These are phyloP conservation scores for Yarrowia divulgata DNA, from an alignment of 805 yeast genomes.

Conservation along the genomic window DNA sequence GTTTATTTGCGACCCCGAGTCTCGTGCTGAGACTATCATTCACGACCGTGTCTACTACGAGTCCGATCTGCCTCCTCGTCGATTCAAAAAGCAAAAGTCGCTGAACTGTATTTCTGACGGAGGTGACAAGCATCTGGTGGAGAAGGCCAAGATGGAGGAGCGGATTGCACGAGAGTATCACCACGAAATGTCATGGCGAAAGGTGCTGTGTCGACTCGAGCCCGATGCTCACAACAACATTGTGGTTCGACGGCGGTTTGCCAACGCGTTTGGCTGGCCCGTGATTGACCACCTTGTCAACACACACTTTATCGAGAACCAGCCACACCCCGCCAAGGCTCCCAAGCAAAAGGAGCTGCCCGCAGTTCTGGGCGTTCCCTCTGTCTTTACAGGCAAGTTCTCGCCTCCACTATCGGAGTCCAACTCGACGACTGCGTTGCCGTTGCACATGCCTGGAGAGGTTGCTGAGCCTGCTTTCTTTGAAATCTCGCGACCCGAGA, in stretches of 20 bases:
- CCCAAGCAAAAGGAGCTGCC: slow-evolving; percentile 18
- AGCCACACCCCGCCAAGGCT: slow-evolving; percentile 17
- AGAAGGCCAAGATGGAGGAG: slow-evolving; percentile 64
- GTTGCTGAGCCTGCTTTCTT: slow-evolving; percentile 25
- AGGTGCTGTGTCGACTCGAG: slow-evolving; percentile 80
- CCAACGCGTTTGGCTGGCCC: slow-evolving; percentile 95
- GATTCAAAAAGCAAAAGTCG: slow-evolving; percentile 45
- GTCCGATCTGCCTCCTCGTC: slow-evolving; percentile 67
- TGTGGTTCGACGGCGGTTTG: slow-evolving; percentile 83
- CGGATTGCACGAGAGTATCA: slow-evolving; percentile 90
- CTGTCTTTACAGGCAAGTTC: slow-evolving; percentile 19
- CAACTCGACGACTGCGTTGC: background rate
- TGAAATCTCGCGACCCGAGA: slow-evolving; percentile 4
- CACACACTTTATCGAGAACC: slow-evolving; percentile 59
- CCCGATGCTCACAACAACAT: slow-evolving; percentile 98
- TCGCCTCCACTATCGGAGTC: background rate
- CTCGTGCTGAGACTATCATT: slow-evolving; percentile 70
- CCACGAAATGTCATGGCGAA: slow-evolving; percentile 83
- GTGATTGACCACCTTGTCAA: slow-evolving; percentile 82
- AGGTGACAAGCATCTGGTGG: slow-evolving; percentile 44
- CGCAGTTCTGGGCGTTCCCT: slow-evolving; percentile 14
- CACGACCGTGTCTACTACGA: slow-evolving; percentile 82
- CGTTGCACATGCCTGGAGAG: slow-evolving; percentile 10
- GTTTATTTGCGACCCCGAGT: slow-evolving; percentile 70
- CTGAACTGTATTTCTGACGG: slow-evolving; percentile 30